These are phyloP conservation scores for Candida alai DNA, from an alignment of 805 yeast species.

Conservation along the genomic window DNA sequence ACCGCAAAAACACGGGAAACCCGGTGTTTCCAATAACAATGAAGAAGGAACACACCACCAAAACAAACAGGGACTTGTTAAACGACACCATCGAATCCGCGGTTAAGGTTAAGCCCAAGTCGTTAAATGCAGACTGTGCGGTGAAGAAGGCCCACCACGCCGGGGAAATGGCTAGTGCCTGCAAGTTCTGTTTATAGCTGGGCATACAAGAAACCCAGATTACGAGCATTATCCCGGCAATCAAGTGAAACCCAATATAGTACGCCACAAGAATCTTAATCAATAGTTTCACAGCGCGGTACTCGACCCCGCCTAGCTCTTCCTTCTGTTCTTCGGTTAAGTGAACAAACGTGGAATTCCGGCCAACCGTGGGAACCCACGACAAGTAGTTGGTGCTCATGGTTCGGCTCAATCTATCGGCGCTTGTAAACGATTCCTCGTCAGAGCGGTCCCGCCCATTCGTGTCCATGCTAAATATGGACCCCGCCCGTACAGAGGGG, in stretches of 20 bases:
- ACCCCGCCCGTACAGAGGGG: slow-evolving; percentile 8
- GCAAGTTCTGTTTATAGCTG: slow-evolving; percentile 41
- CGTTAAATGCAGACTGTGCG: slow-evolving; percentile 74
- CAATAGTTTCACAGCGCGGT: slow-evolving; percentile 78
- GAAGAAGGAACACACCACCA: slow-evolving; percentile 62
- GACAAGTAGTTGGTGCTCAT: slow-evolving; percentile 71
- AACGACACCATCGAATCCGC: slow-evolving; percentile 77
- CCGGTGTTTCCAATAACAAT: slow-evolving; percentile 94
- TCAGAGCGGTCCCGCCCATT: slow-evolving; percentile 14
- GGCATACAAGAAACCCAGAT: slow-evolving; percentile 54
- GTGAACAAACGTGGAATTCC: slow-evolving; percentile 88
- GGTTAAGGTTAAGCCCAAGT: slow-evolving; percentile 78
- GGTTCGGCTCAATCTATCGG: slow-evolving; percentile 11
- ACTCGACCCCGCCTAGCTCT: slow-evolving; percentile 96
- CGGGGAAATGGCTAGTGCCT: slow-evolving; percentile 60
- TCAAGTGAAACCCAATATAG: slow-evolving; percentile 71
- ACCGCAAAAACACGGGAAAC: slow-evolving; percentile 79
- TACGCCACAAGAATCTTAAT: slow-evolving; percentile 61
- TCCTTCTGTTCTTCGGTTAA: slow-evolving; percentile 80
- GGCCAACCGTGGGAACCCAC: slow-evolving; percentile 87
- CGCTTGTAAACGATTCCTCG: slow-evolving; percentile 11
- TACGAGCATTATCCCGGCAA: slow-evolving; percentile 49
- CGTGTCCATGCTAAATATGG: too few species aligned
- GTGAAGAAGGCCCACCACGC: slow-evolving; percentile 95
- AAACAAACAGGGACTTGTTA: slow-evolving; percentile 57